phyloP scores from a whole-genome alignment of 805 yeast genomes.

The Cyberlindnera petersonii region DNA sequence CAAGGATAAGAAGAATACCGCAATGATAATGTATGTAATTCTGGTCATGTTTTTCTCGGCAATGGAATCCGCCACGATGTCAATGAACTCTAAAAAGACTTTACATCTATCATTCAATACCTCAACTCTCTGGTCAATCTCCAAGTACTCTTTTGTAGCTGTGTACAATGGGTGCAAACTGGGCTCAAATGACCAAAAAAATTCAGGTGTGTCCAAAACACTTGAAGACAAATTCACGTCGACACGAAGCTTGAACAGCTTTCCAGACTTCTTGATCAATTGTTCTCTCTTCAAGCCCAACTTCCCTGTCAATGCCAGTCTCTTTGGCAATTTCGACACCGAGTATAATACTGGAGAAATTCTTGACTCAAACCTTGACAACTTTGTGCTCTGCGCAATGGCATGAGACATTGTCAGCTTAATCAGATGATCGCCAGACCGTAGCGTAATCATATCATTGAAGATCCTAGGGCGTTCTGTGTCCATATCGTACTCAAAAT shows the following conservation, averaged over 20 bases:
- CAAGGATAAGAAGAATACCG: constrained; percentile 74
- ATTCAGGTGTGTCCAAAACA: constrained; percentile 91
- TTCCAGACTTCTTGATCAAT: constrained; percentile 82
- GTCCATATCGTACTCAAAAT: constrained; percentile 47
- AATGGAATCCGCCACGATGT: constrained; percentile 87
- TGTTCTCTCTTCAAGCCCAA: constrained; percentile 83
- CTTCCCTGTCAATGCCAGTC: constrained; percentile 85
- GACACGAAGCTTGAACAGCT: constrained; percentile 81
- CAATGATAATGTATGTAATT: constrained; percentile 85
- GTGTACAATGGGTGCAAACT: constrained; percentile 87
- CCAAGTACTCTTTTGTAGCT: constrained; percentile 88
- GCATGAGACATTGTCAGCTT: constrained; percentile 94
- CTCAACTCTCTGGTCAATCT: constrained; percentile 91
- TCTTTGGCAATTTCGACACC: constrained; percentile 85
- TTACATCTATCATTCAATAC: constrained; percentile 91
- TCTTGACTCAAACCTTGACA: constrained; percentile 86
- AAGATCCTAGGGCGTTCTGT: constrained; percentile 71
- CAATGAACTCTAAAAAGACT: constrained; percentile 90
- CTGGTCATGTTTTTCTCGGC: constrained; percentile 91
- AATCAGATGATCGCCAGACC: constrained; percentile 88
- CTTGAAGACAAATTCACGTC: constrained; percentile 91
- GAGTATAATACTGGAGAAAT: constrained; percentile 81
- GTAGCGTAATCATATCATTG: constrained; percentile 88
- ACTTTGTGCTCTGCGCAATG: constrained; percentile 91
- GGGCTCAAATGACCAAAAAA: constrained; percentile 95